Percentiles rank a stretch among this genome's conserved stretches.
phyloP scores from a whole-genome alignment of 129 eudicot species.

The Artemisia argyi region DNA sequence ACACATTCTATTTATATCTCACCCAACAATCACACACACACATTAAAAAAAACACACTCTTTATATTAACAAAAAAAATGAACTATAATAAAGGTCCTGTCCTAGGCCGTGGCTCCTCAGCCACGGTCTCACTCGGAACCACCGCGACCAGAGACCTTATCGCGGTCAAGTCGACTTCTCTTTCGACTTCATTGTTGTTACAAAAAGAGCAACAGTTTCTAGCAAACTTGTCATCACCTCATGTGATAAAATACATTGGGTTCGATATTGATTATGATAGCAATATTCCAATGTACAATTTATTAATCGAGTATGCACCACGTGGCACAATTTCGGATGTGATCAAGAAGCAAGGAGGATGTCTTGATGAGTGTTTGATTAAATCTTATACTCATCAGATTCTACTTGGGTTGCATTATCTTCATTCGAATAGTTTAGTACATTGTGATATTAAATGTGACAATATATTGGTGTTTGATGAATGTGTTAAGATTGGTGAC shows the following conservation, averaged over 20 bases:
- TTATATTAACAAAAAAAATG: slow-evolving; percentile 26
- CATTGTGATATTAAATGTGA: slow-evolving; percentile 78
- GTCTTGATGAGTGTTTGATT: slow-evolving; percentile 47
- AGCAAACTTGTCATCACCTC: slow-evolving; percentile 53
- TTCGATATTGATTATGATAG: slow-evolving; percentile 34
- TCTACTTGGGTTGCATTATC: slow-evolving; percentile 57
- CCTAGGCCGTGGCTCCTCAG: slow-evolving; percentile 74
- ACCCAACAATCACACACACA: too few relatives aligned
- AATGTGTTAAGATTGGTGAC: slow-evolving; percentile 62
- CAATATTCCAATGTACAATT: slow-evolving; percentile 42
- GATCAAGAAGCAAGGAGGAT: slow-evolving; percentile 47
- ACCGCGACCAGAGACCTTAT: slow-evolving; percentile 44
- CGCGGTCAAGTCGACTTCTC: slow-evolving; percentile 66
- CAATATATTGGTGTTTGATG: slow-evolving; percentile 47
- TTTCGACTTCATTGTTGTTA: slow-evolving; percentile 44
- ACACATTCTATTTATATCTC: not conserved
- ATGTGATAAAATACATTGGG: slow-evolving; percentile 53
- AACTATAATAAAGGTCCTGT: slow-evolving; percentile 61
- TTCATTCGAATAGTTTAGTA: slow-evolving; percentile 55
- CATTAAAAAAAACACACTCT: not conserved
- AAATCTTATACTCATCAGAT: slow-evolving; percentile 47
- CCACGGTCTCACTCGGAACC: slow-evolving; percentile 67
- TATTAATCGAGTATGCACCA: slow-evolving; percentile 61
- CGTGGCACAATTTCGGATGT: slow-evolving; percentile 58
- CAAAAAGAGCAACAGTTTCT: slow-evolving; percentile 50